Evolutionary conservation across 179 eudicot species (phyloP).

Genomic region (Carnegiea gigantea): DNA sequence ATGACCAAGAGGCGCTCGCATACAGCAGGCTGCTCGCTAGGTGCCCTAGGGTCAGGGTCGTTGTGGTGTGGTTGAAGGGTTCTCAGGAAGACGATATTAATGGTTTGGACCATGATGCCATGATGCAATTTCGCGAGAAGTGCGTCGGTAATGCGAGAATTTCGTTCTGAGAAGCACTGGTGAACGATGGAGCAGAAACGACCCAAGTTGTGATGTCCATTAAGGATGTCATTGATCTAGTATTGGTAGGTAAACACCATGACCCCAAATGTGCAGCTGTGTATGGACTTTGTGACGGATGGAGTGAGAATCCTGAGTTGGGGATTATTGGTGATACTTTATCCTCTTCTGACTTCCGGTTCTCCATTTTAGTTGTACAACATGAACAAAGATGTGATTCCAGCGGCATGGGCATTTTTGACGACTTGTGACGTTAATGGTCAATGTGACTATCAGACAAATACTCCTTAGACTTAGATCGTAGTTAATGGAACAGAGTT

Average conservation of each 20-base stretch:
- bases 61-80: constrained; percentile 32
- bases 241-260: constrained; percentile 35
- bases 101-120: constrained; percentile 14
- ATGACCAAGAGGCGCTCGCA: constrained; percentile 69
- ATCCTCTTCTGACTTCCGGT: constrained; percentile 4
- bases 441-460: background rate
- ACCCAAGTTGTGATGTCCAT: constrained; percentile 18
- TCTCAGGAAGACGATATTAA: background rate
- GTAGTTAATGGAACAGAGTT: too few species aligned
- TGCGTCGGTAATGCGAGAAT: constrained; percentile 21
- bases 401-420: background rate
- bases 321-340: constrained; percentile 11
- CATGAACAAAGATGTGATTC: background rate
- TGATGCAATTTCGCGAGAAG: constrained; percentile 17
- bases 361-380: constrained; percentile 13
- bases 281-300: background rate
- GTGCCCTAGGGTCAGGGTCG: constrained; percentile 32
- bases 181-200: constrained; percentile 55
- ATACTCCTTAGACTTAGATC: background rate
- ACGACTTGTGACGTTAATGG: background rate
- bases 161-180: constrained; percentile 27
- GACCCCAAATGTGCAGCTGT: background rate
- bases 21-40: constrained; percentile 44
- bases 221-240: constrained; percentile 37
- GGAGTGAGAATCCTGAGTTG: constrained; percentile 1